These are phyloP conservation scores for Fomes fomentarius DNA, from an alignment of 1,284 basidiomycete genomes.

Conservation along the genomic window DNA sequence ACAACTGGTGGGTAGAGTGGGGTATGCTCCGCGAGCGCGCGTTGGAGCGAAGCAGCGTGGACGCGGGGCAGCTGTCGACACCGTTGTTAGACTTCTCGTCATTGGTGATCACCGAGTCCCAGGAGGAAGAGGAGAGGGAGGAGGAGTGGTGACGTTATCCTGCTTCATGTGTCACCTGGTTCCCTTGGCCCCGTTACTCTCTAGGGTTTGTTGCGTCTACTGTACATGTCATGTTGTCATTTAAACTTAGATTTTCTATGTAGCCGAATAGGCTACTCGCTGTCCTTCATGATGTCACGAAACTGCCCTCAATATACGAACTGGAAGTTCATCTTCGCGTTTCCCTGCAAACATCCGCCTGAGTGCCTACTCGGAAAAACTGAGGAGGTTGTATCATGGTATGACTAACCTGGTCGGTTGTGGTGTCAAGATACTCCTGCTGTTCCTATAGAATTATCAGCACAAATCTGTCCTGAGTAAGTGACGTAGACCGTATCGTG, in stretches of 20 bases:
- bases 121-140: neutral
- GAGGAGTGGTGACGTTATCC: too few relatives aligned
- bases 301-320: conserved; percentile 63
- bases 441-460: conserved; percentile 43
- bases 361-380: too few relatives aligned
- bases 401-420: conserved; percentile 45
- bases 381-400: too few relatives aligned
- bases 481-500: conserved; percentile 6
- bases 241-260: neutral
- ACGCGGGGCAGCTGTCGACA: neutral
- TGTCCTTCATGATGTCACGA: neutral
- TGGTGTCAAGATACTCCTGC: conserved; percentile 57
- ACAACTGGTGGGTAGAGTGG: conserved; percentile 43
- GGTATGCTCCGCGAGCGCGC: conserved; percentile 37
- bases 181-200: neutral
- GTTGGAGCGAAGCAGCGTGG: conserved; percentile 1
- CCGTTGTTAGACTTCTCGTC: conserved; percentile 14
- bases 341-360: conserved; percentile 44
- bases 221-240: neutral
- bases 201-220: neutral
- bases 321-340: conserved; percentile 59
- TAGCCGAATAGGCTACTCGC: neutral
- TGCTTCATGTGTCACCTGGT: neutral
- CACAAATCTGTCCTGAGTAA: neutral
- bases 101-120: conserved; percentile 5